Base-by-base conservation (phyloP, 2,329 filamentous ascomycete species). In the Diaporthe batatas region DNA sequence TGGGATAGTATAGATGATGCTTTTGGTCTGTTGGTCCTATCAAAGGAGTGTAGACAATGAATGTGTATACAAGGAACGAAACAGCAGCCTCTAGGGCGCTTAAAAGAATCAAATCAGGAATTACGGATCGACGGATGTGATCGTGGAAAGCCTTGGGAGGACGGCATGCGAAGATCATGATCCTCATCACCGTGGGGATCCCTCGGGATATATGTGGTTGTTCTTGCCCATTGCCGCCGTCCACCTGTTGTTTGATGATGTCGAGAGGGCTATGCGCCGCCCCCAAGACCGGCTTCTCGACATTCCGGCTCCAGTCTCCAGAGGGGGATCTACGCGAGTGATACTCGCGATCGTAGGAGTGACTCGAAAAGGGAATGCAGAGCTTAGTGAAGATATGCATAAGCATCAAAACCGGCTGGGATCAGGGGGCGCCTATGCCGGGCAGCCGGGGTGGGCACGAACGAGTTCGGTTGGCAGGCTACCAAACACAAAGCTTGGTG, bases 81-180 rank as follows among this genome's bases (percentile, higher is more conserved):
- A 73, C 59, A 71, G 72, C 72, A 54, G 62, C 72, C 72, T 12
- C 72, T 74, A n/a, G 72, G 72, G 72, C 62, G 72, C 72, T 65
- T 65, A n/a, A n/a, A n/a, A 55, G 49, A 55, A 29, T 18, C 59
- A 29, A 67, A 51, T 44, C 23, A 62, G 23, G 42, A 68, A 51
- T 34, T 32, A 57, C 36, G 59, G 34, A 68, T 36, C 59, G 29
- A 10, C 62, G 65, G 72, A 72, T 64, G 18, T 29, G 62, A 29
- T 69, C 55, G 12, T 64, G 55, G 39, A 57, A 64, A 49, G 68
- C 55, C 72, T 62, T 72, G 58, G 58, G 32, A 36, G 70, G 54
- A 53, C 70, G 71, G 51, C 69, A 68, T 64, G 25, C 67, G 70
- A 44, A 72, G 70, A 74, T 74, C 72, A 74, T 74, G 69, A 74